phyloP scores from a whole-genome alignment of 148 eudicot genomes.

The Pouteria glomerata region DNA sequence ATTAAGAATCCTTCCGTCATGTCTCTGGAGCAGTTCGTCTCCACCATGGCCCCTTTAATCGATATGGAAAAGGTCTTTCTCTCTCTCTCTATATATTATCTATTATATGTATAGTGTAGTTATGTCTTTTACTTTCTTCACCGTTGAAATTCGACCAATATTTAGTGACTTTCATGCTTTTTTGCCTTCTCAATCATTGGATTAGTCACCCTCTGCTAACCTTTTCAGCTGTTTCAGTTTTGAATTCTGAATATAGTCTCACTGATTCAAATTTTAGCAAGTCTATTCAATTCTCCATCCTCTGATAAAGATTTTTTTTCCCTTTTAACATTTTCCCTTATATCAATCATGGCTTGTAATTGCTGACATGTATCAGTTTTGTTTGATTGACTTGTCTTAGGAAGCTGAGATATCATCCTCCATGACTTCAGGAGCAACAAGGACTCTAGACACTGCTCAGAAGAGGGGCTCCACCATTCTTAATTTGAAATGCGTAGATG shows the following conservation, averaged over 20 bases:
- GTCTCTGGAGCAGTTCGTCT: slow-evolving; percentile 67
- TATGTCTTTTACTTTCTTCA: background rate
- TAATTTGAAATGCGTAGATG: slow-evolving; percentile 92
- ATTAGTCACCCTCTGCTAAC: too few species aligned
- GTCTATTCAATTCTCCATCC: too few species aligned
- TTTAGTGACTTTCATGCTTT: background rate
- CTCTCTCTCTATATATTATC: background rate
- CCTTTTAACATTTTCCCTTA: too few species aligned
- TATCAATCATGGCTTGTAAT: background rate
- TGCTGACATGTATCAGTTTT: slow-evolving; percentile 8
- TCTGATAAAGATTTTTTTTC: too few species aligned
- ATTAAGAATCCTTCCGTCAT: slow-evolving; percentile 35
- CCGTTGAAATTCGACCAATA: background rate
- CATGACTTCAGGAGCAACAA: slow-evolving; percentile 52
- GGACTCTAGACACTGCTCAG: slow-evolving; percentile 75
- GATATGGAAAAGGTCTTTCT: slow-evolving; percentile 76
- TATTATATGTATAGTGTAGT: background rate
- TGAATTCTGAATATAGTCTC: too few species aligned
- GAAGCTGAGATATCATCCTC: slow-evolving; percentile 91
- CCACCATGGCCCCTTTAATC: slow-evolving; percentile 73
- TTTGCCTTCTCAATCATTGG: too few species aligned
- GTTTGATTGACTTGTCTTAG: slow-evolving; percentile 30
- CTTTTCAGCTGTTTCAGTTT: too few species aligned
- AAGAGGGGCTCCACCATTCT: slow-evolving; percentile 83
- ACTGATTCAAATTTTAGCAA: too few species aligned